phyloP scores from a whole-genome alignment of 2,329 filamentous ascomycete genomes.

The Monosporascus cannonballus region DNA sequence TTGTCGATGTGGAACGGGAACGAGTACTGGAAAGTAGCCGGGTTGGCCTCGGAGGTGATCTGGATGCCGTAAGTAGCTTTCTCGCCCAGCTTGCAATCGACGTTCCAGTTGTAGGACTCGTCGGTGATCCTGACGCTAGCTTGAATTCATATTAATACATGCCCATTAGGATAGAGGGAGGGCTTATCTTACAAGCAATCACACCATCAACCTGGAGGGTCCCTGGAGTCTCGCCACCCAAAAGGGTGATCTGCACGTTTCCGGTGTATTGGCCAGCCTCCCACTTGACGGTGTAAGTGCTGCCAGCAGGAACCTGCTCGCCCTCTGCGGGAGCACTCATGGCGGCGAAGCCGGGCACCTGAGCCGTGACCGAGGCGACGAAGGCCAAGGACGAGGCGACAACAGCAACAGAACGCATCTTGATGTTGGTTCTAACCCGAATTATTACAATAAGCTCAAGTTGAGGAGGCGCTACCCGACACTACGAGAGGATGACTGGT shows the following conservation, averaged over 20 bases:
- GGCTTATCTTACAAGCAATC: conserved; percentile 45
- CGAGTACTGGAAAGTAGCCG: conserved; percentile 53
- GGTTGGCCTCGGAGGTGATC: conserved; percentile 43
- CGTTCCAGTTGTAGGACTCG: conserved; percentile 43
- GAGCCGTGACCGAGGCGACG: conserved; percentile 44
- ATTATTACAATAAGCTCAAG: neutral
- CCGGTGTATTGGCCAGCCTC: conserved; percentile 33
- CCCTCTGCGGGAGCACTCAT: conserved; percentile 40
- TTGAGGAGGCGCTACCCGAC: neutral
- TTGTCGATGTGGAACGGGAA: conserved; percentile 51
- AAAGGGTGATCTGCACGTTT: conserved; percentile 45
- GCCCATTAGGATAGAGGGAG: neutral
- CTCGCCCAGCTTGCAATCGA: conserved; percentile 38
- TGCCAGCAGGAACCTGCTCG: conserved; percentile 41
- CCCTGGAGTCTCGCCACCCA: conserved; percentile 42
- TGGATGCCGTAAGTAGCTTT: conserved; percentile 51
- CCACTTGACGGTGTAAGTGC: conserved; percentile 48
- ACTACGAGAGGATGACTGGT: neutral
- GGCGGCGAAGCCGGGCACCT: conserved; percentile 50
- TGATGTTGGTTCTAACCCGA: conserved; percentile 25
- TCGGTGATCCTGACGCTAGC: conserved; percentile 40
- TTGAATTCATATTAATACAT: conserved; percentile 21
- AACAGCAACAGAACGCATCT: conserved; percentile 48
- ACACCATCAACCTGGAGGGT: conserved; percentile 34
- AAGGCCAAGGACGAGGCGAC: conserved; percentile 46